Evolutionary conservation across 106 monocot species (phyloP), one percentile per base, ranked within the genome.

Genomic region (Dendrobium nobile): DNA sequence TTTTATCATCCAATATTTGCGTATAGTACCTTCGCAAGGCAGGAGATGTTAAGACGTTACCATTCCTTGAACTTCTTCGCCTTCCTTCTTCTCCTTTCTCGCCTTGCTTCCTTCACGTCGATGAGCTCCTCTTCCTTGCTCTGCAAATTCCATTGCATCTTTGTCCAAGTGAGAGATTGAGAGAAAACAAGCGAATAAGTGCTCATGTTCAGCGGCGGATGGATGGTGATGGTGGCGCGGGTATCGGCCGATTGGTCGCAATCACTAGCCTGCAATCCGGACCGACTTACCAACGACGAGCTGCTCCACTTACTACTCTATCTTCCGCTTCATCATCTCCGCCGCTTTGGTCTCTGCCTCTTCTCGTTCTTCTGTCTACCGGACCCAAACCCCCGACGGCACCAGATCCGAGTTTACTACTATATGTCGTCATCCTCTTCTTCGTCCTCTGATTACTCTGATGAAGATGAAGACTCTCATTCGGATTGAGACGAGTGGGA

Each of bases 301-400:
- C 77, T 85, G n/a, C 88, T 91, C 61, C 81, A 82, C 48, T 80
- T 88, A n/a, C 77, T 91, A 73, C 85, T 77, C 77, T 87, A 80
- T 67, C 61, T 87, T 16, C 91, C 88, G 47, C 75, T 88, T 75
- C 81, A 80, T 73, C 80, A 84, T 54, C 88, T 88, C 85, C 83
- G 87, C 82, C 83, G 89, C 80, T 77, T 89, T 81, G 87, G 83
- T 58, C 44, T 82, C 59, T 81, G 83, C 82, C n/a, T 90, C 59
- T 85, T 86, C 81, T 85, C 91, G 51, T 89, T 89, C 89, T 84
- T 89, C 78, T 88, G 88, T 67, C 65, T 86, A 73, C 88, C 87
- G 31, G 61, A n/a, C n/a, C 22, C n/a, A 20, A 3, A 78, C 44
- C 41, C 54, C 33, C 42, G 73, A 54, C 42, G 17, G 24, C 43